phyloP scores from a whole-genome alignment of 495 filamentous ascomycete species.

The Annulohypoxylon stygium region DNA sequence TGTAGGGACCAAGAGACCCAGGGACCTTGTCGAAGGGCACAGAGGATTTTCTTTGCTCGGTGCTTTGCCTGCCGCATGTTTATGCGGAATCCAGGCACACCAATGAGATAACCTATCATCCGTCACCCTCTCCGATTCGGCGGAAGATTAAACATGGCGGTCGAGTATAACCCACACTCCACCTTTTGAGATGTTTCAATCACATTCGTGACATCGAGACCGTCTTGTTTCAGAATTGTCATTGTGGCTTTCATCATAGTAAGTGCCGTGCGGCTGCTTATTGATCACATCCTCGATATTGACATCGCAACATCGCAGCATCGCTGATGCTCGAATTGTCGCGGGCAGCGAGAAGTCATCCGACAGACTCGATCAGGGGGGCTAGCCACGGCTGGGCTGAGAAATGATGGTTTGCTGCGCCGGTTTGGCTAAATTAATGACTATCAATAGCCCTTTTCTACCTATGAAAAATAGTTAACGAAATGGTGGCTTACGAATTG shows the following conservation, averaged over 20 bases:
- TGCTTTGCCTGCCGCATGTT: conserved; percentile 40
- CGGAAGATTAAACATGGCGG: conserved; percentile 25
- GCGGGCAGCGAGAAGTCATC: conserved; percentile 12
- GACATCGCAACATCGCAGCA: conserved; percentile 7
- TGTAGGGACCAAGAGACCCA: conserved; percentile 1
- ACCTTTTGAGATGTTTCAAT: conserved; percentile 40
- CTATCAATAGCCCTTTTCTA: conserved; percentile 16
- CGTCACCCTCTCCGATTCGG: conserved; percentile 31
- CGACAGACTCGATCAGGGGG: conserved; percentile 13
- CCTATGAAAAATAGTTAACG: background rate
- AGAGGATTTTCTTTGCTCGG: conserved; percentile 32
- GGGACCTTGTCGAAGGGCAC: conserved; percentile 14
- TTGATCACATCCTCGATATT: conserved; percentile 37
- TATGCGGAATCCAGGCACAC: conserved; percentile 46
- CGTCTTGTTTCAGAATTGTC: conserved; percentile 40
- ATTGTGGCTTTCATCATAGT: conserved; percentile 29
- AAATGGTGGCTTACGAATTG: conserved; percentile 20
- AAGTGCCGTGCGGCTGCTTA: conserved; percentile 23
- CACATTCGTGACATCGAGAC: conserved; percentile 35
- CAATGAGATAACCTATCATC: conserved; percentile 35
- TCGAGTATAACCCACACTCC: conserved; percentile 26
- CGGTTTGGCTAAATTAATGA: conserved; percentile 29
- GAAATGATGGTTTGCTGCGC: conserved; percentile 3
- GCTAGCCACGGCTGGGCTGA: conserved; percentile 6
- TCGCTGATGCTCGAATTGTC: conserved; percentile 3